Evolutionary conservation across 106 monocot species (phyloP).

Genomic region (Platanthera guangdongensis): DNA sequence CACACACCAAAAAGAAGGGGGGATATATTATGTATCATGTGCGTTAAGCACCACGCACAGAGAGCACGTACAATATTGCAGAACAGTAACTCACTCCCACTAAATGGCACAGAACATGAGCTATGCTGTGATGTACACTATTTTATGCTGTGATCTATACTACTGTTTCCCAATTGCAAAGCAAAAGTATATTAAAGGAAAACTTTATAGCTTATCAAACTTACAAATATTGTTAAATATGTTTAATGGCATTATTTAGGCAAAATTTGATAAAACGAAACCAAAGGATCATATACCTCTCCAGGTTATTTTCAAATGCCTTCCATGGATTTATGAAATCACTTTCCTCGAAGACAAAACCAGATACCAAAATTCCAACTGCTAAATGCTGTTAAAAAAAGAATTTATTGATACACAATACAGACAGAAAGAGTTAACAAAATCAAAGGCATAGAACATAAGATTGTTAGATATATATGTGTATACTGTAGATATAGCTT

Average conservation of each 20-base stretch:
- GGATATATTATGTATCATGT: not conserved
- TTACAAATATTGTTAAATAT: not conserved
- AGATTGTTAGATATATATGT: no score
- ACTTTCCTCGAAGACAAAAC: conserved; percentile 73
- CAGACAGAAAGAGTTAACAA: not conserved
- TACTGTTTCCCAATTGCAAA: not conserved
- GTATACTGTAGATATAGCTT: no score
- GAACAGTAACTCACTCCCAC: not conserved
- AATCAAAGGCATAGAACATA: not conserved
- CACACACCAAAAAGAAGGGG: no score
- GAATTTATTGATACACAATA: conserved; percentile 8
- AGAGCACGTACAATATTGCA: not conserved
- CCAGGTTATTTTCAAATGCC: conserved; percentile 50
- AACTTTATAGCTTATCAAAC: not conserved
- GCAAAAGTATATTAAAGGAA: not conserved
- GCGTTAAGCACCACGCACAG: not conserved
- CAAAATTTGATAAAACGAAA: not conserved
- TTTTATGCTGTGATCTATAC: not conserved
- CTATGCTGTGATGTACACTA: not conserved
- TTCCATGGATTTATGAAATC: conserved; percentile 95
- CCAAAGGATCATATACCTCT: conserved; percentile 42
- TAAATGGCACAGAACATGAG: not conserved
- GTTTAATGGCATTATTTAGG: not conserved
- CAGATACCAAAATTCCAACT: conserved; percentile 79
- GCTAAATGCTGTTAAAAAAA: conserved; percentile 66